A percentile compares a stretch with the other conserved stretches of the same genome.
Conservation (phyloP, 495 filamentous ascomycete species). For the Astrocystis sublimbata region DNA sequence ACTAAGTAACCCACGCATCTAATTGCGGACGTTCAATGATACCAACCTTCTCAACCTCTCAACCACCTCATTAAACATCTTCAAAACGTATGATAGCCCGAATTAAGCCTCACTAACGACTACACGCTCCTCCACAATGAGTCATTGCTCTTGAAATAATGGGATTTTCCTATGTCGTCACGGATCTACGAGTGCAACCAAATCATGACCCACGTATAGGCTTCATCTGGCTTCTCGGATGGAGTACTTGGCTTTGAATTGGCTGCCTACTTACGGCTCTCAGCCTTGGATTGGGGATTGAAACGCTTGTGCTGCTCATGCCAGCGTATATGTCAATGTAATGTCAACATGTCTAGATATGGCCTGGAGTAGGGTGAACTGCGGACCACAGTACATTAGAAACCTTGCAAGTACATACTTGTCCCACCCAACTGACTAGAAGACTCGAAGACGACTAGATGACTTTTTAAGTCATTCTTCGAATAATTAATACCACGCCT, state of each 20-base stretch:
- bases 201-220: conserved; percentile 29
- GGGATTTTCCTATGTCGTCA: conserved; percentile 30
- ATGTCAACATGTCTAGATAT: conserved; percentile 25
- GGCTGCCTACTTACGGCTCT: conserved; percentile 18
- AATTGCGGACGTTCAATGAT: background rate
- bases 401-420: conserved; percentile 33
- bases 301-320: conserved; percentile 24
- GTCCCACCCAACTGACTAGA: conserved; percentile 4
- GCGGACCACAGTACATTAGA: conserved; percentile 33
- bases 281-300: conserved; percentile 25
- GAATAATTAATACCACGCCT: background rate
- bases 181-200: conserved; percentile 26
- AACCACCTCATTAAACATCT: conserved; percentile 6
- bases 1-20: conserved; percentile 1
- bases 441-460: too few species aligned
- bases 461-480: conserved; percentile 1
- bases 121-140: conserved; percentile 18
- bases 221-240: conserved; percentile 30
- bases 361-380: conserved; percentile 21
- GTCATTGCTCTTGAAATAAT: conserved; percentile 15
- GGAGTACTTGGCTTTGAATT: conserved; percentile 32
- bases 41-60: background rate
- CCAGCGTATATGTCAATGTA: conserved; percentile 28
- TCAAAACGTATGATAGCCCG: conserved; percentile 26
- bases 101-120: conserved; percentile 18